These are phyloP conservation scores for Grigorovia humatica DNA, from an alignment of 805 yeast species.

Conservation along the genomic window DNA sequence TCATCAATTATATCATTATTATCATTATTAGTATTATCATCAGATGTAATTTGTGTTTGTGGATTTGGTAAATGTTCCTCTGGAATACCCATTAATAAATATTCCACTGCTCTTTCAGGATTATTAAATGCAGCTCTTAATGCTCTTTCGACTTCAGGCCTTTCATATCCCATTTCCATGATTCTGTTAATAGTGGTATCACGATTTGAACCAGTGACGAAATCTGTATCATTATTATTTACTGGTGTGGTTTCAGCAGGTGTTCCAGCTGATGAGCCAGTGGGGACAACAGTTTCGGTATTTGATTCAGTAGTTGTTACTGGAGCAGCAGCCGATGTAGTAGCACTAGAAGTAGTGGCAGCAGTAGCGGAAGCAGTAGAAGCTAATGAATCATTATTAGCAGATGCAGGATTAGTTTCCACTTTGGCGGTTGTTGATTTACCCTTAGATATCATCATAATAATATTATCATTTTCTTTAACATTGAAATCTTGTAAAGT, in stretches of 20 bases:
- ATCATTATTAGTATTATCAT: conserved; percentile 4
- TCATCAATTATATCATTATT: conserved; percentile 3
- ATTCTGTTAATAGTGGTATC: conserved; percentile 71
- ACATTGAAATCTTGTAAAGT: conserved; percentile 61
- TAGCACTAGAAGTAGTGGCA: conserved; percentile 15
- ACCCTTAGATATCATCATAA: conserved; percentile 75
- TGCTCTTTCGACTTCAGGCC: conserved; percentile 81
- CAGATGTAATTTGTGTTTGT: conserved; percentile 13
- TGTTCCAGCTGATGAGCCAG: conserved; percentile 9
- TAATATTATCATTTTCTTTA: conserved; percentile 77
- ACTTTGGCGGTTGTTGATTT: conserved; percentile 24
- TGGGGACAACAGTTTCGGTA: conserved; percentile 15
- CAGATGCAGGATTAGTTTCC: conserved; percentile 10
- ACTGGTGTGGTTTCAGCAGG: conserved; percentile 19
- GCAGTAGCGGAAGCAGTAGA: conserved; percentile 18
- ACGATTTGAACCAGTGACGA: conserved; percentile 69
- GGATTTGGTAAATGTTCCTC: conserved; percentile 35
- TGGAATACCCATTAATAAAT: conserved; percentile 82
- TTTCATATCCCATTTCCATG: conserved; percentile 92
- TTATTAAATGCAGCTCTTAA: conserved; percentile 91
- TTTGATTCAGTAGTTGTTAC: conserved; percentile 4
- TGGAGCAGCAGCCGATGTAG: conserved; percentile 15
- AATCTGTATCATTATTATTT: conserved; percentile 33
- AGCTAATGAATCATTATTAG: background rate
- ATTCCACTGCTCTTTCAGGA: conserved; percentile 97